Percentiles rank a stretch among this genome's conserved stretches.
These are phyloP conservation scores for Penicillium bovifimosum DNA, from an alignment of 495 filamentous ascomycete species.

Conservation along the genomic window DNA sequence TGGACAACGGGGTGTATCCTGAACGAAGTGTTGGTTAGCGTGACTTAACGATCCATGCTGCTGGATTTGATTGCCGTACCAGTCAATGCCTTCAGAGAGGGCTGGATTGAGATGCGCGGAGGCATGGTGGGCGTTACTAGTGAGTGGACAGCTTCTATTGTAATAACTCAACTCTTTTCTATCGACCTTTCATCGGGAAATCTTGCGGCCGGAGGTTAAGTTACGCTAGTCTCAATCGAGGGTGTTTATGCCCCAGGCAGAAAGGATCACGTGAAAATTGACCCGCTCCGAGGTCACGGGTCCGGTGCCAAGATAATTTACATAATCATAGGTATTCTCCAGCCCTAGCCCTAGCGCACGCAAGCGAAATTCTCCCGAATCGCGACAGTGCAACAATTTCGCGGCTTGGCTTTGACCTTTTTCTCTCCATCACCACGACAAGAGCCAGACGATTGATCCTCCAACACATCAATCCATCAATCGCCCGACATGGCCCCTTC, in stretches of 20 bases:
- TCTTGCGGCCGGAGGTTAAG: constrained; percentile 18
- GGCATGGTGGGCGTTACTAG: constrained; percentile 52
- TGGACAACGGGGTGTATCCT: constrained; percentile 34
- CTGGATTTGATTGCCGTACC: constrained; percentile 39
- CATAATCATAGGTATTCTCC: not conserved
- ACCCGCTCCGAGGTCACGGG: too few relatives aligned
- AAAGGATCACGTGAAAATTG: not conserved
- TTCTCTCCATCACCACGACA: constrained; percentile 42
- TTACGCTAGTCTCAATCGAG: constrained; percentile 27
- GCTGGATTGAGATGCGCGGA: constrained; percentile 61
- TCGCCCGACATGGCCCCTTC: constrained; percentile 84
- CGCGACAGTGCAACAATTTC: constrained; percentile 29
- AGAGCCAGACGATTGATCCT: constrained; percentile 51
- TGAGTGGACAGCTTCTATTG: not conserved
- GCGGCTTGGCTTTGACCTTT: constrained; percentile 30
- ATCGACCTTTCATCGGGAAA: constrained; percentile 30
- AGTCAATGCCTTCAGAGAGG: constrained; percentile 57
- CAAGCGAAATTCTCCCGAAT: constrained; percentile 39
- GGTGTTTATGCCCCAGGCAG: constrained; percentile 13
- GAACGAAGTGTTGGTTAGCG: constrained; percentile 2
- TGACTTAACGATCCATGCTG: not conserved
- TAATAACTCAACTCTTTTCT: constrained; percentile 21
- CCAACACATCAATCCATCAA: constrained; percentile 48
- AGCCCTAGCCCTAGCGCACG: constrained; percentile 40
- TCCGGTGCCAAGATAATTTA: constrained; percentile 7